Base-by-base conservation (phyloP, 202 grass and related monocot species). In the Musa balbisiana region DNA sequence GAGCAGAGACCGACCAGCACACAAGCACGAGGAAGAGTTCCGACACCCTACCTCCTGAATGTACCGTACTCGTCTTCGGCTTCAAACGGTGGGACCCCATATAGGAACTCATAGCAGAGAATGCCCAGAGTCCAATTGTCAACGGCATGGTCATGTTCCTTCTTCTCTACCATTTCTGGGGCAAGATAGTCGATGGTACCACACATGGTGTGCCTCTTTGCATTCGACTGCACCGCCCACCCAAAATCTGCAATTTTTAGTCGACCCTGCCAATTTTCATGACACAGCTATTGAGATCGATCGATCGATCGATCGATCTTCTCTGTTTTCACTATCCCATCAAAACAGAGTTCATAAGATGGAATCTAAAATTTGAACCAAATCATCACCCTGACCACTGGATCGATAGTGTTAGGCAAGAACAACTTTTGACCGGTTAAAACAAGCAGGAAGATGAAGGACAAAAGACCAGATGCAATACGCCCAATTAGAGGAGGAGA, bases 211-310 rank as follows among this genome's bases (percentile, higher is more conserved):
- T 94, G 85, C 0, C 95, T 81, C 76, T 99, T 99, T 68, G 81
- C 64, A 85, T 82, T 87, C 66, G 91, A 94, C 49, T 64, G 82
- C 76, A 91, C 95, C 6, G 95, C 95, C 91, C 95, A 99, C 69
- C 95, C 95, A 60, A 99, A 99, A 80, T 98, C 95, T 76, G 95
- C 95, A 86, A 98, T 89, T 84, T 98, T 92, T 52, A 98, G 83
- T 54, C 89, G 81, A 14, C 91, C 91, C 95, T 98, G 79, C 63
- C 27, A 25, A 25, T 25, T 25, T 27, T 27, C 27, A 27, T 27
- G 27, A 27, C 27, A 27, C 2, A 27, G 27, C 27, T 27, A 27
- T 27, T 3, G 27, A 27, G 27, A 27, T 27, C 25, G 25, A 24
- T 24, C 24, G 23, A 23, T 23, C 23, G 23, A 25, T 25, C 25